These are phyloP conservation scores for Auriscalpium vulgare DNA, from an alignment of 768 basidiomycete species.

Conservation along the genomic window DNA sequence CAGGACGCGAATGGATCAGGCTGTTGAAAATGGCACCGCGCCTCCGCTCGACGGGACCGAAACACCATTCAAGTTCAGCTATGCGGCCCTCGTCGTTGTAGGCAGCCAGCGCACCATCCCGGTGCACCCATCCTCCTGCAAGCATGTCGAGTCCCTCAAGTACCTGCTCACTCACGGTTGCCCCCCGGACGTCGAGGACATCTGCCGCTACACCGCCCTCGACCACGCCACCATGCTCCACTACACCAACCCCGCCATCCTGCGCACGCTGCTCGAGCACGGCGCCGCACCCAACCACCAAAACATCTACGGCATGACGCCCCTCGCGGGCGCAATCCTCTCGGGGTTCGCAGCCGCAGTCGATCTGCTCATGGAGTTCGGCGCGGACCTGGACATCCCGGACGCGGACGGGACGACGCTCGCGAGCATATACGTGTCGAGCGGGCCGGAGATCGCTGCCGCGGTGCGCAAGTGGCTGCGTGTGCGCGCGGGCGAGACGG, in stretches of 20 bases:
- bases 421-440: conserved; percentile 19
- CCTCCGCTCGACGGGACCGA: background rate
- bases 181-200: conserved; percentile 34
- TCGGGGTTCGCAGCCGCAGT: conserved; percentile 15
- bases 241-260: conserved; percentile 22
- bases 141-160: background rate
- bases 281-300: conserved; percentile 43
- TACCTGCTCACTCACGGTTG: conserved; percentile 34
- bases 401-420: conserved; percentile 34
- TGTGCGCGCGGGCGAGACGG: conserved; percentile 35
- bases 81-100: background rate
- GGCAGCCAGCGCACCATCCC: background rate
- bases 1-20: no score
- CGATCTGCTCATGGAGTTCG: conserved; percentile 41
- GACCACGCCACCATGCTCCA: conserved; percentile 34
- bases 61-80: background rate
- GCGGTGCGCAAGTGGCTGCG: conserved; percentile 38
- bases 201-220: conserved; percentile 36
- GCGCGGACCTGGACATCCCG: conserved; percentile 34
- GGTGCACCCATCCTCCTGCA: background rate
- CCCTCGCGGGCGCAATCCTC: conserved; percentile 29
- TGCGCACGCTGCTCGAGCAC: conserved; percentile 32
- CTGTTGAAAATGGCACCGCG: background rate
- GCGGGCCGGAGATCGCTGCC: conserved; percentile 39
- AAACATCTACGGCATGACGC: conserved; percentile 40